Evolutionary conservation across 1,139 yeast genomes (phyloP), one percentile per base, ranked within the genome.

Genomic region (Lizanozyma gosingica): DNA sequence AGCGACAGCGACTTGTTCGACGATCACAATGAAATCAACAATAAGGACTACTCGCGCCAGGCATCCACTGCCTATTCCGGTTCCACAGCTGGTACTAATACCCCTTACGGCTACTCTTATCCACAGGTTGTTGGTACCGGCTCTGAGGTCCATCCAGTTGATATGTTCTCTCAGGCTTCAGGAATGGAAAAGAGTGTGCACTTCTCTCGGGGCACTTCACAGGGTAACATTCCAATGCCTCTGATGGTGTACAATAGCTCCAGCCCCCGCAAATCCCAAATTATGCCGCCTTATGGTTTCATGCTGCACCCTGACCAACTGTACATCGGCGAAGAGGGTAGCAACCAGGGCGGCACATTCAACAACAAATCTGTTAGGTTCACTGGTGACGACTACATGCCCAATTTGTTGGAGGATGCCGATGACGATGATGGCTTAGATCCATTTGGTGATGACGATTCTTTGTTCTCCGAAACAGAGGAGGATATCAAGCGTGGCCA

Each of bases 381-480:
- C 42, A 47, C 57, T 11, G 73, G 73, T 14, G 73, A 67, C 34
- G 64, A 70, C 47, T 70, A 70, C 47, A 54, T 56, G 51, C 61
- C 68, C 34, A 70, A 70, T 47, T 64, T 68, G 14, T 50, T 70
- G 39, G 63, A 66, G 47, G 74, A 69, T 43, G 69, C 71, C 6
- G 65, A 60, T 36, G 65, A 57, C 17, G 67, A 57, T 39, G 65
- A 59, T 16, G 67, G 58, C 39, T 50, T 63, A 41, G 73, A 69
- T 47, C 73, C 74, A 0, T 69, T 68, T 48, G 73, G 71, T 35
- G 74, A 69, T 45, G 73, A 65, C 45, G 74, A 68, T 45, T 65
- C 72, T 39, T 54, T 70, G 33, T 70, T 67, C 45, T 60, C 65
- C 11, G 73, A 68, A 33, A 63, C 68, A 9, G 72, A 70, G 8